Percentiles rank a stretch among this genome's conserved stretches.
phyloP scores from a whole-genome alignment of 169 alveolate species.

The Theileria equi region DNA sequence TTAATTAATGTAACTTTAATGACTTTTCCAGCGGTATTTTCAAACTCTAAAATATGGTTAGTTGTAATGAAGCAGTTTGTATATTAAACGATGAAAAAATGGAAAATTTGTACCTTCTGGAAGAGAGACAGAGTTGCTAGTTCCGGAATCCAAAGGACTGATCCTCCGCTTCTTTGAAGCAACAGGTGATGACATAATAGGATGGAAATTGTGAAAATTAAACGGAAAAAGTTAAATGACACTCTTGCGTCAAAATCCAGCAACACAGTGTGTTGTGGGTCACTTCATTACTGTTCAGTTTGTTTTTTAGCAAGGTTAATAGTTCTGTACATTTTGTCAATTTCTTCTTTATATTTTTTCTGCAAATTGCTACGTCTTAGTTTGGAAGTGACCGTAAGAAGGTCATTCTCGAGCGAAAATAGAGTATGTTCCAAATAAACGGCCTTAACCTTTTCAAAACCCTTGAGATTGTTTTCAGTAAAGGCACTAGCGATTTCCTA shows the following conservation, averaged over 20 bases:
- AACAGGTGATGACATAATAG: slow-evolving; percentile 3
- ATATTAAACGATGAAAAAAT: not conserved
- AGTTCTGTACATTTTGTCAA: slow-evolving; percentile 59
- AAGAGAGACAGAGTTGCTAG: not conserved
- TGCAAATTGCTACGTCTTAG: slow-evolving; percentile 69
- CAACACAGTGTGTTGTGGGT: not conserved
- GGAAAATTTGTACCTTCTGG: slow-evolving; percentile 9
- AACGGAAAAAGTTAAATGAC: not conserved
- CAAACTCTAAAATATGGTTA: slow-evolving; percentile 32
- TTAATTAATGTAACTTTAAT: slow-evolving; percentile 64
- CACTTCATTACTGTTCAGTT: not conserved
- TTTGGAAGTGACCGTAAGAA: slow-evolving; percentile 77
- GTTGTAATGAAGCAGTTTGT: not conserved
- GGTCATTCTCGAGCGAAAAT: slow-evolving; percentile 72
- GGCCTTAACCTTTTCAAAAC: slow-evolving; percentile 76
- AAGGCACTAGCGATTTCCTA: slow-evolving; percentile 61
- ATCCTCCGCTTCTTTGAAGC: slow-evolving; percentile 4
- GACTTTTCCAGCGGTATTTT: slow-evolving; percentile 67
- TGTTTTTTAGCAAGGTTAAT: not conserved
- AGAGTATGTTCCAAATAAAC: slow-evolving; percentile 66
- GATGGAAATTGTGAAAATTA: not conserved
- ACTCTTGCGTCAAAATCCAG: not conserved
- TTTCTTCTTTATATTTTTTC: slow-evolving; percentile 55
- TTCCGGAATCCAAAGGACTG: not conserved
- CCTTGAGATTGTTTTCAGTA: slow-evolving; percentile 61